phyloP scores from a whole-genome alignment of 2,329 filamentous ascomycete genomes.

The Cladosporium oxysporum region DNA sequence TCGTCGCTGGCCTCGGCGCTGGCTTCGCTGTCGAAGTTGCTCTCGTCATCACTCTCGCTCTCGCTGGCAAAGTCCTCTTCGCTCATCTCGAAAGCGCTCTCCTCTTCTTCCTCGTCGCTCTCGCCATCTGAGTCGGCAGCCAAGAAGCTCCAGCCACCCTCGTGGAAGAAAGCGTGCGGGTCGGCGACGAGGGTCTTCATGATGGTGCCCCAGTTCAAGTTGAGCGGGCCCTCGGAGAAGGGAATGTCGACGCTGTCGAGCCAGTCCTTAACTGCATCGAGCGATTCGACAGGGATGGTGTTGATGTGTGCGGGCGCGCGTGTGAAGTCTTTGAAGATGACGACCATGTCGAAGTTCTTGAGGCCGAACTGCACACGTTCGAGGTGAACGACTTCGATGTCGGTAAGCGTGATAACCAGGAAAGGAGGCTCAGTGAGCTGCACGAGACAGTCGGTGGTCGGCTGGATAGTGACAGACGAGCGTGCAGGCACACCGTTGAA shows the following conservation, averaged over 20 bases:
- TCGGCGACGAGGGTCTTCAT: constrained; percentile 98
- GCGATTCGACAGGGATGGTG: constrained; percentile 92
- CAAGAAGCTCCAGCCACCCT: constrained; percentile 94
- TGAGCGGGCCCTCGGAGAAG: constrained; percentile 90
- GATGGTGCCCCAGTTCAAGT: constrained; percentile 97
- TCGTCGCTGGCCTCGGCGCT: constrained; percentile 80
- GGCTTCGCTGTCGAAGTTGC: constrained; percentile 89
- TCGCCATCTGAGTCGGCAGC: constrained; percentile 86
- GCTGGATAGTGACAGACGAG: constrained; percentile 92
- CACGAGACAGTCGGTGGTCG: constrained; percentile 93
- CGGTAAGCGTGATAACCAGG: constrained; percentile 89
- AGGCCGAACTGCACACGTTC: constrained; percentile 94
- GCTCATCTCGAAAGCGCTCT: constrained; percentile 86
- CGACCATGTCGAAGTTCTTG: constrained; percentile 98
- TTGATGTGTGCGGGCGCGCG: constrained; percentile 93
- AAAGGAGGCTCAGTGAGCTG: constrained; percentile 97
- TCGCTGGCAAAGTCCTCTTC: constrained; percentile 79
- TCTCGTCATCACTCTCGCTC: constrained; percentile 83
- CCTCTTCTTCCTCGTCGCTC: constrained; percentile 72
- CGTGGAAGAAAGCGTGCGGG: constrained; percentile 90
- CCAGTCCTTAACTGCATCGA: constrained; percentile 97
- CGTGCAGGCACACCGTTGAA: constrained; percentile 97
- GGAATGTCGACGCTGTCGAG: constrained; percentile 94
- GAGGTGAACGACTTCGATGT: constrained; percentile 93
- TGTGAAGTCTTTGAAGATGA: constrained; percentile 96